Evolutionary conservation across 148 eudicot genomes (phyloP).

Genomic region (Heliamphora exappendiculata): DNA sequence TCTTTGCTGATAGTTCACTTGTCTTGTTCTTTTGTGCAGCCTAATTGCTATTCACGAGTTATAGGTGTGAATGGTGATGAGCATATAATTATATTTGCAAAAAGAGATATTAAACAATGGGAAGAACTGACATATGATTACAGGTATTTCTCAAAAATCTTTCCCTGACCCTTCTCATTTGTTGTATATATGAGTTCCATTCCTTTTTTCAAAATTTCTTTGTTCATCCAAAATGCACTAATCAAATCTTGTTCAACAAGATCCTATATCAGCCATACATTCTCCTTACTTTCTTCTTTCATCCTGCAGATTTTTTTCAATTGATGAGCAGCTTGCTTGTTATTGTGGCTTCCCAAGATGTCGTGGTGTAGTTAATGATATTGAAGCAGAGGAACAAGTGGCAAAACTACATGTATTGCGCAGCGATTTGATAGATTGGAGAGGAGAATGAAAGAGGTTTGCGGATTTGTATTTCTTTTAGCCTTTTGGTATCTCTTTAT

Average conservation of each 20-base stretch:
- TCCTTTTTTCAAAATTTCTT: background rate
- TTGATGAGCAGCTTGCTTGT: slow-evolving; percentile 82
- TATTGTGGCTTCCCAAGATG: slow-evolving; percentile 80
- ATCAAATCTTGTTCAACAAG: background rate
- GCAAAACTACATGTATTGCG: slow-evolving; percentile 60
- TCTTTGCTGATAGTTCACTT: background rate
- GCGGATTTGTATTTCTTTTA: slow-evolving; percentile 10
- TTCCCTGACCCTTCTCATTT: background rate
- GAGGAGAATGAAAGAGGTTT: slow-evolving; percentile 45
- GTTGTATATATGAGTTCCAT: background rate
- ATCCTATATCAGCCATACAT: background rate
- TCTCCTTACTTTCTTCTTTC: slow-evolving; percentile 14
- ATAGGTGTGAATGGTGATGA: slow-evolving; percentile 76
- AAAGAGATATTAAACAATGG: slow-evolving; percentile 78
- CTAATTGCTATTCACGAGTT: slow-evolving; percentile 92
- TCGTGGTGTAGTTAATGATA: slow-evolving; percentile 89
- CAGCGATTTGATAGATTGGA: slow-evolving; percentile 68
- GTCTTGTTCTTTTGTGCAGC: slow-evolving; percentile 45
- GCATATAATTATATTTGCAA: slow-evolving; percentile 90
- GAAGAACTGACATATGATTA: slow-evolving; percentile 97
- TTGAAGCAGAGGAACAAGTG: slow-evolving; percentile 72
- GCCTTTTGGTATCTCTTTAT: background rate
- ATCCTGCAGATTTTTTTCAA: slow-evolving; percentile 62
- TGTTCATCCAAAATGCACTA: background rate
- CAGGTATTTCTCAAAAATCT: slow-evolving; percentile 44